phyloP scores from a whole-genome alignment of 2,329 filamentous ascomycete species.

The Microsporum canis region DNA sequence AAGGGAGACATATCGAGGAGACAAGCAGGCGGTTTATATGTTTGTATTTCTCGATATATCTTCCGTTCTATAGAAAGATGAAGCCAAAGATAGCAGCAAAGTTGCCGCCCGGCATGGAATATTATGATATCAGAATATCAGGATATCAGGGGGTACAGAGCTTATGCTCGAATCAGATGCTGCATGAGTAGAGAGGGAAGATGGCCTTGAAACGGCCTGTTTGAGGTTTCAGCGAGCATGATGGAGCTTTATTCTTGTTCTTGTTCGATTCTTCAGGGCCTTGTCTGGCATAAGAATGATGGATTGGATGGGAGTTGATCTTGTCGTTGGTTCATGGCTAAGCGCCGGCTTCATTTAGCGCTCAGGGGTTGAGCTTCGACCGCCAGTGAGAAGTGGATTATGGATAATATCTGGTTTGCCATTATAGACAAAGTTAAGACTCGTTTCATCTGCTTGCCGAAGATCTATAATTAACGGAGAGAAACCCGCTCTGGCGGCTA shows the following conservation, averaged over 20 bases:
- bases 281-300: not conserved
- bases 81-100: not conserved
- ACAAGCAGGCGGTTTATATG: conserved; percentile 1
- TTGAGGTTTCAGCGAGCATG: not conserved
- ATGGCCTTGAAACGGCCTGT: not conserved
- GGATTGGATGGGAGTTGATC: not conserved
- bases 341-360: conserved; percentile 2
- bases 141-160: not conserved
- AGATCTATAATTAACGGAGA: not conserved
- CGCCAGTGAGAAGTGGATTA: not conserved
- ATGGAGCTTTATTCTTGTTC: not conserved
- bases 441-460: not conserved
- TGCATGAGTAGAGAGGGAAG: not conserved
- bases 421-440: not conserved
- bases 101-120: not conserved
- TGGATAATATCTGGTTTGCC: not conserved
- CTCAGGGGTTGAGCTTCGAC: not conserved
- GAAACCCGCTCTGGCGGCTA: not conserved
- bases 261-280: not conserved
- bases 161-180: not conserved
- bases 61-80: not conserved
- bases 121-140: too few species aligned
- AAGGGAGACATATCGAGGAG: not conserved
- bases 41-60: not conserved
- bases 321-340: not conserved